A percentile compares a stretch with the other conserved stretches of the same genome.
Evolutionary conservation across 306 rosid species (phyloP).

Genomic region (Albizia julibrissin): DNA sequence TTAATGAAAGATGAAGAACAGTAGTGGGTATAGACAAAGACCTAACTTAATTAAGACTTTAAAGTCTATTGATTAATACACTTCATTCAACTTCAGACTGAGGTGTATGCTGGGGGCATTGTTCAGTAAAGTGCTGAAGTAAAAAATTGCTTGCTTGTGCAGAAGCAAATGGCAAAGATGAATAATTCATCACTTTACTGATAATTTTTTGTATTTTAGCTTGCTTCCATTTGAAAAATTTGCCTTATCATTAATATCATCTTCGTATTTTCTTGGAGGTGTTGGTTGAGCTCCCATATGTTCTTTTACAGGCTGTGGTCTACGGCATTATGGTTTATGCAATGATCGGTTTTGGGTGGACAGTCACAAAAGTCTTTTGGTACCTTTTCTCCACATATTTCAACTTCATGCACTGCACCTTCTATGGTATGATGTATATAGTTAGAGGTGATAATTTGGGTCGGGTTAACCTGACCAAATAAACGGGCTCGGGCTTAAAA

Average conservation of each 20-base stretch:
- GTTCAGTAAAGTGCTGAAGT: no score
- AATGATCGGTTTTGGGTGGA: constrained; percentile 62
- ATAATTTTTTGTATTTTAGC: constrained; percentile 45
- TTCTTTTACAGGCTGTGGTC: constrained; percentile 47
- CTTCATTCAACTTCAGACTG: constrained; percentile 24
- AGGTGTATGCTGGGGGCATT: constrained; percentile 39
- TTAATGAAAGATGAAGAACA: constrained; percentile 56
- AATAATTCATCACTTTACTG: no score
- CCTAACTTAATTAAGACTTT: no score
- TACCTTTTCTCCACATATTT: constrained; percentile 55
- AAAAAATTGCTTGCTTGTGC: no score
- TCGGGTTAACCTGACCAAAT: no score
- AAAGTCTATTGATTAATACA: neutral
- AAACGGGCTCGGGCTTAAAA: no score
- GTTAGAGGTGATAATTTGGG: no score
- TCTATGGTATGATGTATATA: constrained; percentile 71
- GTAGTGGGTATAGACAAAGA: constrained; percentile 41
- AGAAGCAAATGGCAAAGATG: no score
- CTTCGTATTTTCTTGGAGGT: constrained; percentile 41
- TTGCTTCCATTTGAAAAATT: neutral
- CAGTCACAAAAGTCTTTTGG: constrained; percentile 45
- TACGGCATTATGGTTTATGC: constrained; percentile 52
- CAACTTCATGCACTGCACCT: constrained; percentile 58
- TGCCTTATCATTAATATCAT: constrained; percentile 15
- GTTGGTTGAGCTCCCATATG: constrained; percentile 56